Evolutionary conservation across 2,329 filamentous ascomycete species (phyloP).

Genomic region (Apiospora marii): DNA sequence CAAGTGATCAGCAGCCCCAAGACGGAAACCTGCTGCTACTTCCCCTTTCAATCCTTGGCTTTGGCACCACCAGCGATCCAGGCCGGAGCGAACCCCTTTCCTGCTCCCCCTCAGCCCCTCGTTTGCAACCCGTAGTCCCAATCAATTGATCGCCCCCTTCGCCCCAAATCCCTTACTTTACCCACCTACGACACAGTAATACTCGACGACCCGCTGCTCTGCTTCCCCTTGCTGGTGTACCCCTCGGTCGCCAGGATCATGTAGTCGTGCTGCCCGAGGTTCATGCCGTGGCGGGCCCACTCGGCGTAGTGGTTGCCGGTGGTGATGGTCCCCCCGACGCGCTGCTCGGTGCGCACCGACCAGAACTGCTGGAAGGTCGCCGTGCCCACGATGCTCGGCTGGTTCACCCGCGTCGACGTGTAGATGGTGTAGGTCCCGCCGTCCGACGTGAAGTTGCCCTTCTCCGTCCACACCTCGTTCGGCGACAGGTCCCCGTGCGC

Average conservation of each 20-base stretch:
- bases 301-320: constrained; percentile 56
- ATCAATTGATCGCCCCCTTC: neutral
- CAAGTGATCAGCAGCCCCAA: neutral
- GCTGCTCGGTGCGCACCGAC: constrained; percentile 28
- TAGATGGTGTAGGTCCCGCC: constrained; percentile 62
- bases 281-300: constrained; percentile 53
- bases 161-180: neutral
- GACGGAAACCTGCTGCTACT: neutral
- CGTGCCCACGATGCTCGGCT: constrained; percentile 62
- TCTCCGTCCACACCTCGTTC: constrained; percentile 53
- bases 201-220: constrained; percentile 44
- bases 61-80: too few relatives aligned
- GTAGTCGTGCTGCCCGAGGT: constrained; percentile 55
- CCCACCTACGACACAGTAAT: constrained; percentile 44
- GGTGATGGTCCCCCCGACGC: constrained; percentile 52
- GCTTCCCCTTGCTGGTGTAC: constrained; percentile 45
- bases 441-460: constrained; percentile 59
- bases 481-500: constrained; percentile 58
- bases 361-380: constrained; percentile 63
- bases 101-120: neutral
- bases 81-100: neutral
- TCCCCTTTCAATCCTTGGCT: neutral
- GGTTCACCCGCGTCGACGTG: constrained; percentile 55
- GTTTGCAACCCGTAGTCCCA: neutral
- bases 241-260: constrained; percentile 58